A percentile compares a stretch with the other conserved stretches of the same genome.
Conservation (phyloP, 371 early-diverging fungal species). For the Funneliformis caledonium region DNA sequence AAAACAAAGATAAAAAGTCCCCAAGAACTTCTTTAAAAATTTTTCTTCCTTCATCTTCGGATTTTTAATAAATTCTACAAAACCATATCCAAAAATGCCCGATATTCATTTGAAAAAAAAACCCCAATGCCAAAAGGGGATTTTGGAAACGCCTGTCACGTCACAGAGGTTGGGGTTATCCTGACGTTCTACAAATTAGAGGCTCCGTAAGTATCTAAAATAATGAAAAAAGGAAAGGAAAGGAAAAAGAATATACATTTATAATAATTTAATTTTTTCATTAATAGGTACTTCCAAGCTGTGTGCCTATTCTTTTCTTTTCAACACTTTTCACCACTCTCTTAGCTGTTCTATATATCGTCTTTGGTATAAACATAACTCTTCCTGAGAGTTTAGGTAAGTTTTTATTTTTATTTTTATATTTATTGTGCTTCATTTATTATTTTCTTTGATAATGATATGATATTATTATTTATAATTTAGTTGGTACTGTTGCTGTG, state of each 20-base stretch:
- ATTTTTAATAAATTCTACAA: background rate
- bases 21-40: background rate
- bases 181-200: slow-evolving; percentile 35
- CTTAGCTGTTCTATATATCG: background rate
- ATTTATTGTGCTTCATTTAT: background rate
- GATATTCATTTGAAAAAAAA: background rate
- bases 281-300: slow-evolving; percentile 34
- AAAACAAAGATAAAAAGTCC: background rate
- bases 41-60: background rate
- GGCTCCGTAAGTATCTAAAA: slow-evolving; percentile 28
- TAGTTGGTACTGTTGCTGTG: slow-evolving; percentile 36
- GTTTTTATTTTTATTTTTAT: background rate
- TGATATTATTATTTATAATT: slow-evolving; percentile 2
- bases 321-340: slow-evolving; percentile 21
- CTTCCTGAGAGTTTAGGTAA: slow-evolving; percentile 39
- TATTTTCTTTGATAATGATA: background rate
- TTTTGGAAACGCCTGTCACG: background rate
- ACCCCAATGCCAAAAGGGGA: background rate
- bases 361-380: background rate
- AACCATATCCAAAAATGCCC: background rate
- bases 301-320: slow-evolving; percentile 39
- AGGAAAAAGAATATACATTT: background rate
- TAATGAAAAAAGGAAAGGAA: background rate
- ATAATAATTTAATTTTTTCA: background rate
- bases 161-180: slow-evolving; percentile 32